Percentiles rank a stretch among this genome's conserved stretches.
Conservation (phyloP, 257 asterid genomes). For the Ocimum tenuiflorum region DNA sequence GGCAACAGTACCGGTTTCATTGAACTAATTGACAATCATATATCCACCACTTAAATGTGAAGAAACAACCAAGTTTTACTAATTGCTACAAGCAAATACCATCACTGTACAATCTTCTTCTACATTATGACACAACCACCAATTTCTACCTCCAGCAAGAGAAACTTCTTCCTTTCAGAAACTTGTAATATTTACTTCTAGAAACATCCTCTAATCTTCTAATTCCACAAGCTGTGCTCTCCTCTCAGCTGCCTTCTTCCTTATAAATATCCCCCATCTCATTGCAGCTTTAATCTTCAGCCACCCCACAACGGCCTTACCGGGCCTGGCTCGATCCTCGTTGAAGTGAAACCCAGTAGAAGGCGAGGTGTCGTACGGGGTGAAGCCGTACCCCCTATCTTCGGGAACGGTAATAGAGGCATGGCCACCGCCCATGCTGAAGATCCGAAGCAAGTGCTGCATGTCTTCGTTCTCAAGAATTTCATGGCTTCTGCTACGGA, state of each 20-base stretch:
- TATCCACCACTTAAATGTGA: too few relatives aligned
- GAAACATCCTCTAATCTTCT: conserved; percentile 51
- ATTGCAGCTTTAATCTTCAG: conserved; percentile 93
- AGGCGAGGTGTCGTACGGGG: conserved; percentile 56
- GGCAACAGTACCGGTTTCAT: too few relatives aligned
- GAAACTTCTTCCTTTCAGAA: too few relatives aligned
- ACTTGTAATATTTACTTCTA: too few relatives aligned
- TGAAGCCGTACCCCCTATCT: conserved; percentile 54
- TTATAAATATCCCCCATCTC: conserved; percentile 96
- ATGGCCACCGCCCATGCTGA: conserved; percentile 79
- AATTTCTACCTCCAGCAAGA: too few relatives aligned
- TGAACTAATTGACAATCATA: too few relatives aligned
- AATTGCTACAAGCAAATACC: too few relatives aligned
- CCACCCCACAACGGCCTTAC: conserved; percentile 96
- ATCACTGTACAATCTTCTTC: too few relatives aligned
- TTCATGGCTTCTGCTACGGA: conserved; percentile 79
- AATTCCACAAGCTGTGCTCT: conserved; percentile 86
- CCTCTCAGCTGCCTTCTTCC: conserved; percentile 97
- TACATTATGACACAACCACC: too few relatives aligned
- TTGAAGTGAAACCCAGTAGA: conserved; percentile 48
- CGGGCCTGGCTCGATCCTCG: conserved; percentile 60
- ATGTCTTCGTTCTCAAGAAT: conserved; percentile 91
- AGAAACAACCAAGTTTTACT: too few relatives aligned
- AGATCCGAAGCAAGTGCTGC: conserved; percentile 84
- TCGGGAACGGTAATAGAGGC: conserved; percentile 40